These are phyloP conservation scores for Diutina siamensis DNA, from an alignment of 1,139 yeast species.

Conservation along the genomic window DNA sequence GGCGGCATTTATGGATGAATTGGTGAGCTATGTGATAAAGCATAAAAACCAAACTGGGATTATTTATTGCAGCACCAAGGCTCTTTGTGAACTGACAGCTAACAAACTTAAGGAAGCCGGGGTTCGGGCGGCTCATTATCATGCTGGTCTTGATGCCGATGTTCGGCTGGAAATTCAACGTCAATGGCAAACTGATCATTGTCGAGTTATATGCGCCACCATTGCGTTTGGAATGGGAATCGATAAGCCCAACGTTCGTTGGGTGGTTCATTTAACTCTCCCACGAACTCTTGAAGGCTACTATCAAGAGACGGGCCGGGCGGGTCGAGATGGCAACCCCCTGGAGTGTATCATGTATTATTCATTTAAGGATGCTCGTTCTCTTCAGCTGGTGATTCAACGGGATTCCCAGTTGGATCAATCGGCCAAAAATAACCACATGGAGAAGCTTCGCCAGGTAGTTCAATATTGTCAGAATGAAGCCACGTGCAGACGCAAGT, in stretches of 20 bases:
- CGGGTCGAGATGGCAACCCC: slow-evolving; percentile 84
- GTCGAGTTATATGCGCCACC: slow-evolving; percentile 86
- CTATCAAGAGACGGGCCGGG: slow-evolving; percentile 98
- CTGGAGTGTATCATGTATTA: slow-evolving; percentile 80
- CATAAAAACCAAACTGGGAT: slow-evolving; percentile 68
- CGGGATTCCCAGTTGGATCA: slow-evolving; percentile 58
- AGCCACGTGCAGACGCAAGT: slow-evolving; percentile 82
- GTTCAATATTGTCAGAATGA: slow-evolving; percentile 86
- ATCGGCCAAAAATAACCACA: slow-evolving; percentile 65
- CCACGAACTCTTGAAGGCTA: slow-evolving; percentile 92
- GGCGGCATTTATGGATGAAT: slow-evolving; percentile 46
- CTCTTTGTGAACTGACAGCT: slow-evolving; percentile 77
- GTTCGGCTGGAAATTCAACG: slow-evolving; percentile 61
- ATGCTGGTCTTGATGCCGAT: slow-evolving; percentile 85
- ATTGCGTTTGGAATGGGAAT: slow-evolving; percentile 99
- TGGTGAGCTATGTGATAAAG: slow-evolving; percentile 43
- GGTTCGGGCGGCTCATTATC: slow-evolving; percentile 64
- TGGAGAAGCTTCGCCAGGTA: slow-evolving; percentile 69
- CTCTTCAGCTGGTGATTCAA: slow-evolving; percentile 65
- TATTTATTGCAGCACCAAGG: slow-evolving; percentile 86
- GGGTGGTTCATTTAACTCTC: slow-evolving; percentile 78
- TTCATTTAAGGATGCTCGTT: slow-evolving; percentile 64
- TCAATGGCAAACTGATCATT: slow-evolving; percentile 66
- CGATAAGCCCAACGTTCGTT: slow-evolving; percentile 90
- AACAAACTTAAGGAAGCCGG: slow-evolving; percentile 49